Percentiles rank a stretch among this genome's conserved stretches.
phyloP scores from a whole-genome alignment of 208 protist species.

The Entamoeba dispar region DNA sequence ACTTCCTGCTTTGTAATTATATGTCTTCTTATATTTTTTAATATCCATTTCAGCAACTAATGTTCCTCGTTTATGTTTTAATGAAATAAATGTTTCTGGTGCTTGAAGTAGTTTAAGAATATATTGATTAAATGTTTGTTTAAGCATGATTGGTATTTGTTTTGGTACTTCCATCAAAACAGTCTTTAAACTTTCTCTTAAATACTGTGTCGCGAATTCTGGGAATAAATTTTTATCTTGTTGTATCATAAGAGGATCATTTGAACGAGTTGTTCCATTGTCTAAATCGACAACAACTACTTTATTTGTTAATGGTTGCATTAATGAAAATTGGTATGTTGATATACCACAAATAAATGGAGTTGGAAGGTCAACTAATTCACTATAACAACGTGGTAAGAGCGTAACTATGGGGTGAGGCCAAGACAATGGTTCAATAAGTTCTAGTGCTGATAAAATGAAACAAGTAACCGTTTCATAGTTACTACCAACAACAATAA shows the following conservation, averaged over 20 bases:
- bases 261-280: background rate
- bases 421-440: background rate
- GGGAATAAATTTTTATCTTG: background rate
- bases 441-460: background rate
- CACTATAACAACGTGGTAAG: background rate
- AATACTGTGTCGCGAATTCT: background rate
- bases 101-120: background rate
- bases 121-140: background rate
- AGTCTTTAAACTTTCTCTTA: background rate
- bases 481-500: background rate
- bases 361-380: background rate
- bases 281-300: background rate
- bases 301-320: background rate
- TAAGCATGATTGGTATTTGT: background rate
- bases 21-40: background rate
- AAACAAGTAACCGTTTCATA: background rate
- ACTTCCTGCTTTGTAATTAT: background rate
- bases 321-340: background rate
- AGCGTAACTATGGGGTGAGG: background rate
- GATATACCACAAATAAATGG: background rate
- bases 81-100: background rate
- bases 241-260: background rate
- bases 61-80: background rate
- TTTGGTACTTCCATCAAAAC: background rate
- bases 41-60: background rate